Evolutionary conservation across 805 yeast genomes (phyloP).

Genomic region (Torulaspora gathmanii): DNA sequence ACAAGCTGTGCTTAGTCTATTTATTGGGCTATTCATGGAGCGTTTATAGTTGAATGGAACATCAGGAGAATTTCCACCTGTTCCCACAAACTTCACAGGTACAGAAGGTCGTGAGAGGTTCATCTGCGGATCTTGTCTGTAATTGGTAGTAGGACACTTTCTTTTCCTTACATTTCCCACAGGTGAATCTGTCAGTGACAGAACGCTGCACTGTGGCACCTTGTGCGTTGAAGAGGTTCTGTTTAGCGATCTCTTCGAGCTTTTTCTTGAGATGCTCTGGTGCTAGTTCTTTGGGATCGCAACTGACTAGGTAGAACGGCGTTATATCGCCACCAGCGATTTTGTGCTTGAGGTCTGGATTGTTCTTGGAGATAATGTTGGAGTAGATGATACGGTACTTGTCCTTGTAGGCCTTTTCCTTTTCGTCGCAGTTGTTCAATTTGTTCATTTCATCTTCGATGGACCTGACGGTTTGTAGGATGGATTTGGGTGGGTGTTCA

Average conservation of each 20-base stretch:
- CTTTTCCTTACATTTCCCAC: conserved; percentile 97
- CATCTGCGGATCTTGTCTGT: conserved; percentile 98
- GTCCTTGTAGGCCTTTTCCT: conserved; percentile 57
- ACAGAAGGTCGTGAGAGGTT: conserved; percentile 96
- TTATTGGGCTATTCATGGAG: background rate
- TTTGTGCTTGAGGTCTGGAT: conserved; percentile 73
- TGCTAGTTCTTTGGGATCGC: conserved; percentile 94
- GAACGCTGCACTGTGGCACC: conserved; percentile 96
- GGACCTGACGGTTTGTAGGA: conserved; percentile 59
- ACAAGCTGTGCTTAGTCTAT: background rate
- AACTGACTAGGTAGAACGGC: conserved; percentile 61
- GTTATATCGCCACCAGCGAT: conserved; percentile 62
- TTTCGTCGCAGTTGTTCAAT: conserved; percentile 51
- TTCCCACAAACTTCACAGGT: conserved; percentile 97
- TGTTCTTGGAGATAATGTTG: conserved; percentile 83
- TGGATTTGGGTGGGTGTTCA: conserved; percentile 51
- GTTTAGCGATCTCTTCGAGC: conserved; percentile 76
- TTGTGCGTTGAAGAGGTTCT: conserved; percentile 92
- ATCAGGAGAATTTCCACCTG: conserved; percentile 88
- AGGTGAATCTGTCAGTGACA: conserved; percentile 91
- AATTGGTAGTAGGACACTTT: conserved; percentile 95
- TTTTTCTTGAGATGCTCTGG: conserved; percentile 85
- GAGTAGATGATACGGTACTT: conserved; percentile 82
- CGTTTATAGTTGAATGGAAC: too few species aligned
- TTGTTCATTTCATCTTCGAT: conserved; percentile 71